Percentiles rank a stretch among this genome's conserved stretches.
Conservation (phyloP, 805 yeast species). For the Yarrowia divulgata region DNA sequence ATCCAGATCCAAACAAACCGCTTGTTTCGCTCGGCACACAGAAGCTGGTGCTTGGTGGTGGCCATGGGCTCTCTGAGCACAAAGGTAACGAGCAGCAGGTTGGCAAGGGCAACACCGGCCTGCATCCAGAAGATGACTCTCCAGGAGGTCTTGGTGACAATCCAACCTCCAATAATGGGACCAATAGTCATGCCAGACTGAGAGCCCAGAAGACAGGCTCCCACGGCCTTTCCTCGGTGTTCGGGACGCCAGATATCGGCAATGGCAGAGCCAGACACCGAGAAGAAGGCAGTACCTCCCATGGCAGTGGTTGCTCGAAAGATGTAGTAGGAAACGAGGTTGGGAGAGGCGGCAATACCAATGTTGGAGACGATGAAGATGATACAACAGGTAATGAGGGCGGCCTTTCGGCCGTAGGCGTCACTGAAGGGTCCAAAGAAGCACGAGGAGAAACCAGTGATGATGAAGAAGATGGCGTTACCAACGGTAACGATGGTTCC, state of each 20-base stretch:
- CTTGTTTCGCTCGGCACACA: slow-evolving; percentile 43
- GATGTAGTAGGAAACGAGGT: slow-evolving; percentile 62
- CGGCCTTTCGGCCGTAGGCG: slow-evolving; percentile 59
- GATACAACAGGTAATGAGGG: slow-evolving; percentile 55
- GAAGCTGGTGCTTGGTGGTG: slow-evolving; percentile 29
- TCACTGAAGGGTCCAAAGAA: slow-evolving; percentile 60
- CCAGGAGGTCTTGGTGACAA: slow-evolving; percentile 61
- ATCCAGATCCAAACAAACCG: slow-evolving; percentile 55
- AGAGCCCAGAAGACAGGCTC: slow-evolving; percentile 58
- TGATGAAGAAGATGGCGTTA: slow-evolving; percentile 58
- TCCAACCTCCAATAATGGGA: slow-evolving; percentile 61
- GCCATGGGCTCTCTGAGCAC: slow-evolving; percentile 56
- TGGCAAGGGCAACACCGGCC: slow-evolving; percentile 55
- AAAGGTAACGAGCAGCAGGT: slow-evolving; percentile 51
- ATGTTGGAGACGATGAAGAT: slow-evolving; percentile 48
- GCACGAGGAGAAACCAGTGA: slow-evolving; percentile 63
- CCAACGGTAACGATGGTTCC: slow-evolving; percentile 58
- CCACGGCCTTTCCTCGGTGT: slow-evolving; percentile 61
- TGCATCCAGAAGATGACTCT: slow-evolving; percentile 61
- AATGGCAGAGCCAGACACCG: slow-evolving; percentile 60
- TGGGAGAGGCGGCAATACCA: slow-evolving; percentile 57
- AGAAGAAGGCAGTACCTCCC: slow-evolving; percentile 63
- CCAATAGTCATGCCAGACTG: slow-evolving; percentile 64
- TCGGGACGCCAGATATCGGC: slow-evolving; percentile 61
- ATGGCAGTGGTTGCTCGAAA: slow-evolving; percentile 60